A percentile compares a stretch with the other conserved stretches of the same genome.
Conservation (phyloP, 2,329 filamentous ascomycete genomes). For the Alternaria hordeiaustralica region DNA sequence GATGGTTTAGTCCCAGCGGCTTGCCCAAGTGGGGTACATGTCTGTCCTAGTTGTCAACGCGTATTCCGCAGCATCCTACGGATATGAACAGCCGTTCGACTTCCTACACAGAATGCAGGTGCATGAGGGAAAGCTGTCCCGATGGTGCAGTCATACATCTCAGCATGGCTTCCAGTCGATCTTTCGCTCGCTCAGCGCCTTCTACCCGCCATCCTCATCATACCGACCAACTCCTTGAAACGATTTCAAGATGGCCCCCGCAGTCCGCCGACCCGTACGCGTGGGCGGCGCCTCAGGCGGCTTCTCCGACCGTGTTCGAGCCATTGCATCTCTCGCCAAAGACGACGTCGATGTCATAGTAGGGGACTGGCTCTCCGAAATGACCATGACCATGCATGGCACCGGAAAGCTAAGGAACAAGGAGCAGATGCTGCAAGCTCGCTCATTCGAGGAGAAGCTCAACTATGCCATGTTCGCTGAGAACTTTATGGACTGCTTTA, state of each 20-base stretch:
- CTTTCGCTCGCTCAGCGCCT: neutral
- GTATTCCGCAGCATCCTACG: slow-evolving; percentile 5
- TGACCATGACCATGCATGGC: slow-evolving; percentile 40
- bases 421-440: slow-evolving; percentile 50
- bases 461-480: slow-evolving; percentile 37
- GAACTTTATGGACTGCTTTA: slow-evolving; percentile 58
- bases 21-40: slow-evolving; percentile 22
- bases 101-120: neutral
- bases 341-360: slow-evolving; percentile 43
- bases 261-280: slow-evolving; percentile 44
- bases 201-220: neutral
- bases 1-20: neutral
- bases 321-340: slow-evolving; percentile 52
- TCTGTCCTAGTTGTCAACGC: slow-evolving; percentile 7
- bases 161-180: neutral
- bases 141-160: neutral
- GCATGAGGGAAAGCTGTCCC: neutral
- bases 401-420: slow-evolving; percentile 38
- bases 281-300: slow-evolving; percentile 54
- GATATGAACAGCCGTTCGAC: slow-evolving; percentile 26
- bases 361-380: slow-evolving; percentile 42
- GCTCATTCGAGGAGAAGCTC: slow-evolving; percentile 49
- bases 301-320: slow-evolving; percentile 54
- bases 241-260: slow-evolving; percentile 25
- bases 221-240: neutral